A percentile compares a stretch with the other conserved stretches of the same genome.
Conservation (phyloP, 768 basidiomycete genomes). For the Lactarius quietus region DNA sequence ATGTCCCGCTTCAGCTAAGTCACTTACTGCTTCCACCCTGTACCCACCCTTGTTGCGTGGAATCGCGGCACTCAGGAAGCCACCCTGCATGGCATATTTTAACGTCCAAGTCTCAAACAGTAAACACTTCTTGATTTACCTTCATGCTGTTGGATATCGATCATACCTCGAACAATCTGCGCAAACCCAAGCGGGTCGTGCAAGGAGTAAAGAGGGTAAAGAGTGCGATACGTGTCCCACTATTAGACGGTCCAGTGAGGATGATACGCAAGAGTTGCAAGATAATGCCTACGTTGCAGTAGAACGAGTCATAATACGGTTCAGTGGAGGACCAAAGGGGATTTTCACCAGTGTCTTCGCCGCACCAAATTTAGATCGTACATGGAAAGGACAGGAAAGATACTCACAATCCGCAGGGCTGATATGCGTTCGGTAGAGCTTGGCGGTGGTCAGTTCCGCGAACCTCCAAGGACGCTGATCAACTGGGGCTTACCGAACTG, state of each 20-base stretch:
- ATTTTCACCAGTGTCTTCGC: slow-evolving; percentile 58
- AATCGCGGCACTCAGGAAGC: slow-evolving; percentile 62
- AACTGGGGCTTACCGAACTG: slow-evolving; percentile 44
- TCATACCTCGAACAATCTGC: slow-evolving; percentile 58
- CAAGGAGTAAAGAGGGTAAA: slow-evolving; percentile 60
- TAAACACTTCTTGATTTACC: slow-evolving; percentile 34
- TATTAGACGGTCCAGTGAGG: slow-evolving; percentile 38
- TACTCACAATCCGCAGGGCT: slow-evolving; percentile 59
- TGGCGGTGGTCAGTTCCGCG: not conserved
- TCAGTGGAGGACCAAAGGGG: slow-evolving; percentile 60
- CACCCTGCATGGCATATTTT: slow-evolving; percentile 41
- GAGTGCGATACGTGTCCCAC: slow-evolving; percentile 66
- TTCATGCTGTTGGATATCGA: slow-evolving; percentile 64
- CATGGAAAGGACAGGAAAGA: not conserved
- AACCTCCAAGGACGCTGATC: not conserved
- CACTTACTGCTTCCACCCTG: slow-evolving; percentile 57
- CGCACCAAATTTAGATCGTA: not conserved
- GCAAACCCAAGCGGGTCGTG: slow-evolving; percentile 60
- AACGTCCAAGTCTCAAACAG: not conserved
- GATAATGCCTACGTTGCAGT: slow-evolving; percentile 53
- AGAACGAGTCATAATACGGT: slow-evolving; percentile 64
- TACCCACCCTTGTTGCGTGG: slow-evolving; percentile 48
- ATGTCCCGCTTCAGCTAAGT: not conserved
- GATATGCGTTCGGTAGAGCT: slow-evolving; percentile 61
- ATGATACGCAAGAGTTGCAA: not conserved